Base-by-base conservation (phyloP, 2,329 filamentous ascomycete genomes). In the Coniochaeta sp. region DNA sequence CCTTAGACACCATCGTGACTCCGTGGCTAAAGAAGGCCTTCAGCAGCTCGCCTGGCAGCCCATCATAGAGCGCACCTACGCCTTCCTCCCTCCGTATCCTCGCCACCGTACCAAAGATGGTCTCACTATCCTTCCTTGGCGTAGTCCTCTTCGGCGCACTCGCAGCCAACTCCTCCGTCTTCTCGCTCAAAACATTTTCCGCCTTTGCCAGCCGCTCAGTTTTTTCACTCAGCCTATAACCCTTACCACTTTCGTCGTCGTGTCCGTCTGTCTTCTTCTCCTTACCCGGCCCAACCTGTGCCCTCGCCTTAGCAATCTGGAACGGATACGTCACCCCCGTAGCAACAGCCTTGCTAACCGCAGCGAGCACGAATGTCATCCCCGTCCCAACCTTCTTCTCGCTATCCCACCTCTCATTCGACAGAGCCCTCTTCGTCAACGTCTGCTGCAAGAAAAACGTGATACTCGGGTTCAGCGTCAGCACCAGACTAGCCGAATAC, bases 1-100 rank as follows among this genome's bases (percentile, higher is more conserved):
- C 90, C 73, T 96, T 96, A 61, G 90, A 85, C 59, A 93, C 77
- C 90, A 96, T 96, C 1, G 91, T 93, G 58, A 92, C 82, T 0
- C 92, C 92, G 68, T 96, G 91, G 24, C 86, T 87, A 67, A 96
- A 87, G 75, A 96, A 96, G 0, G 89, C 89, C 68, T 92, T 93
- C 9, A 93, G 73, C 3, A 96, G 79, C 73, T 96, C 90, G 5
- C 87, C 89, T 16, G 80, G 81, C 0, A 96, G 77, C 6, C 91
- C 92, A 57, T 89, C 84, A 69, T 96, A 96, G 9, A 96, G 74
- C 0, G 86, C 88, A 4, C 71, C 70, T 0, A 87, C 62, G 0
- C 92, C 92, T 68, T 96, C 90, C 0, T 76, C 79, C 54, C 79
- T 81, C 34, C 80, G 75, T 40, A 85, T 84, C 22, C 79, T 76